Conservation (phyloP, 306 rosid species). For the Cicer arietinum region DNA sequence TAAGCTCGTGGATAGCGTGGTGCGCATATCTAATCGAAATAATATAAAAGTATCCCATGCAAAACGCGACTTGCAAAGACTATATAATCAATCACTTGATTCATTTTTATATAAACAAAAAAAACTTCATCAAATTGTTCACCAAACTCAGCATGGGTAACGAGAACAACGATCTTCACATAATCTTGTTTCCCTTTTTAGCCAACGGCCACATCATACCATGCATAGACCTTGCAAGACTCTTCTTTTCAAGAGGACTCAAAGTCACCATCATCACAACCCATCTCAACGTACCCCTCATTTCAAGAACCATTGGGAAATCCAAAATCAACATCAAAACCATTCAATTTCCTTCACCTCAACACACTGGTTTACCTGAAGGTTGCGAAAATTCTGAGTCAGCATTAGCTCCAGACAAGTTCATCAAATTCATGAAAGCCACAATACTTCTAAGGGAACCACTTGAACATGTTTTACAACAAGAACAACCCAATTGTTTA, state of each 20-base stretch:
- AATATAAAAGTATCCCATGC: slow-evolving; percentile 12
- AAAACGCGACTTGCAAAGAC: slow-evolving; percentile 6
- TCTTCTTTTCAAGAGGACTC: slow-evolving; percentile 40
- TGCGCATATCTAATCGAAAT: too few relatives aligned
- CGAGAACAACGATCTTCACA: slow-evolving; percentile 32
- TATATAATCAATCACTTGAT: background rate
- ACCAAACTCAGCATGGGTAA: slow-evolving; percentile 16
- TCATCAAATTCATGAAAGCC: slow-evolving; percentile 52
- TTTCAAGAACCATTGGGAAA: slow-evolving; percentile 45
- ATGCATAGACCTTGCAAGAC: slow-evolving; percentile 44
- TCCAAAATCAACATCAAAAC: slow-evolving; percentile 33
- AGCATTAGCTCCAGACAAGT: background rate
- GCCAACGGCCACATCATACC: slow-evolving; percentile 53
- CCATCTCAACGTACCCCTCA: slow-evolving; percentile 37
- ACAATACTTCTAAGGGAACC: slow-evolving; percentile 41
- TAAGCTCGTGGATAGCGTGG: too few relatives aligned
- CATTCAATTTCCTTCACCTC: slow-evolving; percentile 47
- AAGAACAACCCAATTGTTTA: slow-evolving; percentile 53
- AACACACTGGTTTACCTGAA: slow-evolving; percentile 54
- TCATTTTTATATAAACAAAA: background rate
- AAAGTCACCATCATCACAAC: slow-evolving; percentile 47
- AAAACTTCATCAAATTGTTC: background rate
- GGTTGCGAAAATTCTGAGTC: slow-evolving; percentile 54
- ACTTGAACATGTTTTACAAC: slow-evolving; percentile 48
- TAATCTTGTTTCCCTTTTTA: slow-evolving; percentile 44